Conservation (phyloP, 1,284 basidiomycete genomes). For the Leccinum insolens region DNA sequence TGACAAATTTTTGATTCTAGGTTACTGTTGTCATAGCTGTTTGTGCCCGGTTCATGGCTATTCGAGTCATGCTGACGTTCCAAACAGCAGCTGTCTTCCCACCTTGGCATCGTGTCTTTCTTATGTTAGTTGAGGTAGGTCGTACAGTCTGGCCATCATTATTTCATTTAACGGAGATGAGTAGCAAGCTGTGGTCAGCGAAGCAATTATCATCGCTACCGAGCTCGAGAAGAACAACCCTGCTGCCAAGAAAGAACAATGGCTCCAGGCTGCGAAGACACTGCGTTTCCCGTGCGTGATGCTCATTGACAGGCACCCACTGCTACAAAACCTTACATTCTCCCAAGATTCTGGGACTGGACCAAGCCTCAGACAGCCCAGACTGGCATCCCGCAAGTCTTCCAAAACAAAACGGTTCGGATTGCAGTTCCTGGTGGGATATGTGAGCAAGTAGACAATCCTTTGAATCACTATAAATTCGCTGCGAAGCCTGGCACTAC, state of each 20-base stretch:
- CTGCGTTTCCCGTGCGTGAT: constrained; percentile 22
- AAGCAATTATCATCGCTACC: constrained; percentile 17
- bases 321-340: not conserved
- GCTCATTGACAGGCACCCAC: not conserved
- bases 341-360: constrained; percentile 23
- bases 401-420: not conserved
- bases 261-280: constrained; percentile 15
- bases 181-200: constrained; percentile 22
- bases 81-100: constrained; percentile 21
- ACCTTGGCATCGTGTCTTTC: constrained; percentile 21
- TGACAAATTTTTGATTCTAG: constrained; percentile 11
- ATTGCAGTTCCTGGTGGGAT: constrained; percentile 9
- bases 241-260: constrained; percentile 8
- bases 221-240: constrained; percentile 6
- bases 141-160: too few relatives aligned
- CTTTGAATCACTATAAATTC: constrained; percentile 21
- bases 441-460: constrained; percentile 6
- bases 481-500: constrained; percentile 10
- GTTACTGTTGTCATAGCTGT: constrained; percentile 24
- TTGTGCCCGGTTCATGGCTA: not conserved
- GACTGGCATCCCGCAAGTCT: constrained; percentile 15
- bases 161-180: not conserved
- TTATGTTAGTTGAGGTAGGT: constrained; percentile 19
- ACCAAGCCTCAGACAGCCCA: constrained; percentile 6
- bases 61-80: constrained; percentile 2